phyloP scores from a whole-genome alignment of 768 basidiomycete species.

The Chalciporus chontae region DNA sequence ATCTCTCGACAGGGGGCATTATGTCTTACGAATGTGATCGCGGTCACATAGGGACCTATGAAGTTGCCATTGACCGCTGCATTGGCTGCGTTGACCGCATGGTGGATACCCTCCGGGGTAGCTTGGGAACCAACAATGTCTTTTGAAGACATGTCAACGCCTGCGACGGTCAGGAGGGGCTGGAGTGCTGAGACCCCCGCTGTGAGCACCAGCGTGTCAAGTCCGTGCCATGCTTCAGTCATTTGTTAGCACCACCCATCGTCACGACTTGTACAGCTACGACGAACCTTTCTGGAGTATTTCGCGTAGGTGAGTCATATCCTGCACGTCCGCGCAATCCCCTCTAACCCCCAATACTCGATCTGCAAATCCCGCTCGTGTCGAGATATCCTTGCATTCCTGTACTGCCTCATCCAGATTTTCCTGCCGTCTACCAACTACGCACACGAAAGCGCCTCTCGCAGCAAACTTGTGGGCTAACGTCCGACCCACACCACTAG shows the following conservation, averaged over 20 bases:
- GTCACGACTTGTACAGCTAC: background rate
- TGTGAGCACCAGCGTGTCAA: slow-evolving; percentile 79
- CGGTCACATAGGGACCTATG: slow-evolving; percentile 64
- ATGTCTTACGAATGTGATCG: slow-evolving; percentile 63
- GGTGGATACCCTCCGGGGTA: slow-evolving; percentile 53
- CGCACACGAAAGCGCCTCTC: slow-evolving; percentile 71
- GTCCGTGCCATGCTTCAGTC: slow-evolving; percentile 65
- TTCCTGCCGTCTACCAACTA: slow-evolving; percentile 63
- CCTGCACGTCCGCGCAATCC: slow-evolving; percentile 63
- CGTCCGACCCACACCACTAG: slow-evolving; percentile 75
- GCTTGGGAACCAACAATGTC: slow-evolving; percentile 37
- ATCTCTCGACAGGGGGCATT: no score
- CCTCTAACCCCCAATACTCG: slow-evolving; percentile 50
- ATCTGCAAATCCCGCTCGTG: slow-evolving; percentile 16
- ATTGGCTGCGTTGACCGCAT: slow-evolving; percentile 51
- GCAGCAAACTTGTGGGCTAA: slow-evolving; percentile 68
- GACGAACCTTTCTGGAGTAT: slow-evolving; percentile 48
- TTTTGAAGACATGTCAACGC: slow-evolving; percentile 36
- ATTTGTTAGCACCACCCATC: background rate
- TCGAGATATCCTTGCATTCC: slow-evolving; percentile 47
- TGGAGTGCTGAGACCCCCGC: slow-evolving; percentile 84
- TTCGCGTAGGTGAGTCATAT: slow-evolving; percentile 60
- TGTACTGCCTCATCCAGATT: slow-evolving; percentile 54
- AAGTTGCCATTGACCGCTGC: slow-evolving; percentile 64
- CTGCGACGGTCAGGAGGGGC: slow-evolving; percentile 71